A percentile compares a stretch with the other conserved stretches of the same genome.
phyloP scores from a whole-genome alignment of 345 rosid species.

The Acer campestre region DNA sequence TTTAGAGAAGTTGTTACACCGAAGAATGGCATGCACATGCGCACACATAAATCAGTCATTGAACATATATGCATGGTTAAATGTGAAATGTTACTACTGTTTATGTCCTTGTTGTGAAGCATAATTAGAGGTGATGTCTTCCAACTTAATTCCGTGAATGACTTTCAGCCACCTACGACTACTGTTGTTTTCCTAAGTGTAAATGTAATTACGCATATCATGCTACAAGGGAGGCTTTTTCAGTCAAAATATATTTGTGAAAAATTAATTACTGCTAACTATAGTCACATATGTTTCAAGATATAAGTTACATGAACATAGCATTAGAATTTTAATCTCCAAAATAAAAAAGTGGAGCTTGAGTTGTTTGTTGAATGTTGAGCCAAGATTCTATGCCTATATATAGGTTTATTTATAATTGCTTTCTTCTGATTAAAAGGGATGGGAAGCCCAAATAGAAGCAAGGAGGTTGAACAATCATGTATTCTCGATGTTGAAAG shows the following conservation, averaged over 20 bases:
- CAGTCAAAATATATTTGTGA: no score
- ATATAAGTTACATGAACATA: background rate
- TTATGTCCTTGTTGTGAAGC: background rate
- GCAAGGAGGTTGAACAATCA: constrained; percentile 95
- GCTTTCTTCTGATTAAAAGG: constrained; percentile 40
- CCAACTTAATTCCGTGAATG: background rate
- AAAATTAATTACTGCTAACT: no score
- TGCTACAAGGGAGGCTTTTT: background rate
- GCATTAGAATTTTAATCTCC: no score
- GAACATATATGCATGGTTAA: background rate
- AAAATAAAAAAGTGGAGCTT: no score
- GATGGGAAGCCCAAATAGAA: constrained; percentile 88
- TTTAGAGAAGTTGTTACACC: background rate
- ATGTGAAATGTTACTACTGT: background rate
- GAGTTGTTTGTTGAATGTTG: background rate
- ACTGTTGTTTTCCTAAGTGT: no score
- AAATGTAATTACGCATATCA: background rate
- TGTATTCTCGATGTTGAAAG: constrained; percentile 97
- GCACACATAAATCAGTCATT: background rate
- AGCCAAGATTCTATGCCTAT: background rate
- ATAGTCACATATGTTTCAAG: background rate
- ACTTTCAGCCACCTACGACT: background rate
- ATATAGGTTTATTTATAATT: background rate
- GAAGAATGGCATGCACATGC: background rate
- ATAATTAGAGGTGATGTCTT: background rate